Conservation (phyloP, 2,329 filamentous ascomycete species). For the Cladophialophora carrionii region DNA sequence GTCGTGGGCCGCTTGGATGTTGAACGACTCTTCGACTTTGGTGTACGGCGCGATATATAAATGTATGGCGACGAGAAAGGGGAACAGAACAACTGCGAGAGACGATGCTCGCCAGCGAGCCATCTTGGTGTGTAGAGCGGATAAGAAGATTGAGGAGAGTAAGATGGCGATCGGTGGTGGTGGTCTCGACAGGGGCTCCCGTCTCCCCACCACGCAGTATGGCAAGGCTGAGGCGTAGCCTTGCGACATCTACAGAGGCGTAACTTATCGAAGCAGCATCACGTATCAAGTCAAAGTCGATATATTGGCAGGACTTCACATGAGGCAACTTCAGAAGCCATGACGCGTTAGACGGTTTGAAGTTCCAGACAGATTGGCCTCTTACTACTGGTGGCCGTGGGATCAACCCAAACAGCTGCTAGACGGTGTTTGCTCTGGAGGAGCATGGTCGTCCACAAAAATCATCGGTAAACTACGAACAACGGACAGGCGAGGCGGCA, state of each 20-base stretch:
- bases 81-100: constrained; percentile 43
- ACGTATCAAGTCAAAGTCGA: background rate
- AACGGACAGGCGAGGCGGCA: background rate
- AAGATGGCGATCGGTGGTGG: background rate
- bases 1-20: constrained; percentile 91
- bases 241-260: background rate
- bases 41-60: constrained; percentile 80
- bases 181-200: background rate
- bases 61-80: constrained; percentile 67
- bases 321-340: background rate
- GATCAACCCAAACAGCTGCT: background rate
- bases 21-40: constrained; percentile 98
- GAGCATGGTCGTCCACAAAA: too few relatives aligned
- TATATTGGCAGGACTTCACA: background rate
- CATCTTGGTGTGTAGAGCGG: constrained; percentile 10
- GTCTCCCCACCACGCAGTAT: background rate
- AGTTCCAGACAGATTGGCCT: background rate
- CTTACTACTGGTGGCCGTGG: too few relatives aligned
- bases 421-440: background rate
- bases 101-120: constrained; percentile 7
- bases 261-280: background rate
- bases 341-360: background rate
- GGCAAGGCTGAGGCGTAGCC: background rate
- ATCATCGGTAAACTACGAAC: background rate
- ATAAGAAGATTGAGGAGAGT: background rate